Base-by-base conservation (phyloP, 2,329 filamentous ascomycete species). In the Xylaria arbuscula region DNA sequence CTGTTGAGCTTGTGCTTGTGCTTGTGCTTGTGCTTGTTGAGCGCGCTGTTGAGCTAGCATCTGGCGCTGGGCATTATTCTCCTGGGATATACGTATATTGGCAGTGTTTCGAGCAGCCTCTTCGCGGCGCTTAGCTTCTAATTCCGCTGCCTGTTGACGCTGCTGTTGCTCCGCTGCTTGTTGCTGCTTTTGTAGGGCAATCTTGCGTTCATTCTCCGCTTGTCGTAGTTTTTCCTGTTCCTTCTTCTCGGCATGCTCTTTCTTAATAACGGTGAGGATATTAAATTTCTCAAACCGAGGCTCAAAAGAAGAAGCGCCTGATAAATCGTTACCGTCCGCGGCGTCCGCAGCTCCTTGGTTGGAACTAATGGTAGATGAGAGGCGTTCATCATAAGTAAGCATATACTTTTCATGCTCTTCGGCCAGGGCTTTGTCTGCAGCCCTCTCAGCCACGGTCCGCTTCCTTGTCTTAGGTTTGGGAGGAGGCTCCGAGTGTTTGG, bases 371-470 rank as follows among this genome's bases (percentile, higher is more conserved):
- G 84, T 87, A 1, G 91, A 85, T 13, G 89, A 87, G 68, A 94
- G 86, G 6, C 93, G 88, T 74, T 98, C 95, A 76, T 99, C 96
- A 81, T 94, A 89, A 24, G 93, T 90, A 59, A 98, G 90, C 93
- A 99, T 96, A 73, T 93, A 97, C 55, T 93, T 89, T 80, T 99
- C 94, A 72, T 93, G 90, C 67, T 94, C 93, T 24, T 94, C 95
- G 0, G 94, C 93, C 68, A 93, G 86, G 0, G 96, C 95, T 81
- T 99, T 94, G 76, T 99, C 96, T 8, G 95, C 95, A 9, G 93
- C 96, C 83, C 98, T 89, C 78, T 99, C 95, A 9, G 96, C 96
- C 19, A 97, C 91, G 0, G 96, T 99, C 70, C 95, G 90, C 85
- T 99, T 98, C 66, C 96, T 87, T 8, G 90, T 91, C 84, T 97